Conservation (phyloP, 345 rosid genomes). For the Tarenaya hassleriana region DNA sequence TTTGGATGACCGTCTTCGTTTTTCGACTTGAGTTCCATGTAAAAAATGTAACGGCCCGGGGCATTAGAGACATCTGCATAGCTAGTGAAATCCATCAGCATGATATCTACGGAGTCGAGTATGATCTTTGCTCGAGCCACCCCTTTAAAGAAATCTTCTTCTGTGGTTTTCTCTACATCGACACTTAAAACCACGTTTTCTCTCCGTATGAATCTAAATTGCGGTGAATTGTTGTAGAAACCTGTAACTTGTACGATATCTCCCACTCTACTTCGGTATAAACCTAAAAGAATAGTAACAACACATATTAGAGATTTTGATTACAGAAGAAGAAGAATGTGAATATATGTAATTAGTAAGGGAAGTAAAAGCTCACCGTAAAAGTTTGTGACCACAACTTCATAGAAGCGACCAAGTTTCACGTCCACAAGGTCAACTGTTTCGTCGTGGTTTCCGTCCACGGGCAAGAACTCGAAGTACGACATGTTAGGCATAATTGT, state of each 20-base stretch:
- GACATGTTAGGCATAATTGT: slow-evolving; percentile 84
- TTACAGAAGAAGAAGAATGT: no score
- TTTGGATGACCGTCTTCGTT: not conserved
- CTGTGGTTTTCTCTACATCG: slow-evolving; percentile 80
- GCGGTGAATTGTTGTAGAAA: slow-evolving; percentile 76
- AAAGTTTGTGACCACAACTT: slow-evolving; percentile 83
- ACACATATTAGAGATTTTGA: not conserved
- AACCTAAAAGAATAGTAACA: slow-evolving; percentile 36
- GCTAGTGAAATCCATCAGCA: slow-evolving; percentile 63
- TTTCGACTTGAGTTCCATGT: slow-evolving; percentile 47
- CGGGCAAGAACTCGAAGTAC: slow-evolving; percentile 73
- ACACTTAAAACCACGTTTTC: slow-evolving; percentile 75
- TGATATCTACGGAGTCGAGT: slow-evolving; percentile 50
- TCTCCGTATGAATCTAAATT: slow-evolving; percentile 70
- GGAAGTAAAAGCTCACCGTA: slow-evolving; percentile 41
- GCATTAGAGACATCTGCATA: slow-evolving; percentile 58
- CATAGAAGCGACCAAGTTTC: slow-evolving; percentile 62
- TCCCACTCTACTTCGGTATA: slow-evolving; percentile 76
- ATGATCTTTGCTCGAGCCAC: slow-evolving; percentile 42
- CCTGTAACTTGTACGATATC: slow-evolving; percentile 78
- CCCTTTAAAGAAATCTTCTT: slow-evolving; percentile 74
- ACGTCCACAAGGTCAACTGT: slow-evolving; percentile 66
- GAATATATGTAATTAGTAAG: no score
- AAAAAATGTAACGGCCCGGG: slow-evolving; percentile 87
- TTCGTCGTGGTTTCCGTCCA: slow-evolving; percentile 37